Conservation (phyloP, 1,284 basidiomycete species). For the Erythrobasidium hasegawianum region DNA sequence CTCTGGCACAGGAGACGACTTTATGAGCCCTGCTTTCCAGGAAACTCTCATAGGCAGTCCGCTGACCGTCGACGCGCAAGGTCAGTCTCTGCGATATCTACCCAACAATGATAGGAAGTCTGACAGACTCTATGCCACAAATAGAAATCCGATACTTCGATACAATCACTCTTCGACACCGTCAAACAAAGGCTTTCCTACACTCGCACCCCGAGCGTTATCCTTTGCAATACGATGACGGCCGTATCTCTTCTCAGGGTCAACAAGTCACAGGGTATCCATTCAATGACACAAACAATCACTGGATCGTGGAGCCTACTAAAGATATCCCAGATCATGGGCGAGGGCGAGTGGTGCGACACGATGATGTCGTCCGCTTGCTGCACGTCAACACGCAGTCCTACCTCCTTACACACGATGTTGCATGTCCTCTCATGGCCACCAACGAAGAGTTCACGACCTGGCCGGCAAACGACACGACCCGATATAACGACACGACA, state of each 20-base stretch:
- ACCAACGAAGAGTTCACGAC: conserved; percentile 99
- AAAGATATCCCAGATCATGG: conserved; percentile 84
- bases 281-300: conserved; percentile 87
- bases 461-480: conserved; percentile 59
- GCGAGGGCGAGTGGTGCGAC: conserved; percentile 78
- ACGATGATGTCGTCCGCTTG: conserved; percentile 84
- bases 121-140: too few relatives aligned
- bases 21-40: conserved; percentile 98
- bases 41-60: conserved; percentile 92
- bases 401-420: conserved; percentile 88
- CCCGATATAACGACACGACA: conserved; percentile 61
- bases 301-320: conserved; percentile 93
- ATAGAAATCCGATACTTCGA: conserved; percentile 94
- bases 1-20: conserved; percentile 88
- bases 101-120: too few relatives aligned
- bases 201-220: conserved; percentile 90
- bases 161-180: conserved; percentile 80
- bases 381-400: conserved; percentile 81
- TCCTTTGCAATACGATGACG: conserved; percentile 92
- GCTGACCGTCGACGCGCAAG: conserved; percentile 81
- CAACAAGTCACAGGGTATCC: conserved; percentile 99
- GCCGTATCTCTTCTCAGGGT: conserved; percentile 69
- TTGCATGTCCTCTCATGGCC: conserved; percentile 92
- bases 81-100: conserved; percentile 52
- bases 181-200: conserved; percentile 84